Conservation (phyloP, 2,329 filamentous ascomycete genomes). For the Clarireedia monteithiana region DNA sequence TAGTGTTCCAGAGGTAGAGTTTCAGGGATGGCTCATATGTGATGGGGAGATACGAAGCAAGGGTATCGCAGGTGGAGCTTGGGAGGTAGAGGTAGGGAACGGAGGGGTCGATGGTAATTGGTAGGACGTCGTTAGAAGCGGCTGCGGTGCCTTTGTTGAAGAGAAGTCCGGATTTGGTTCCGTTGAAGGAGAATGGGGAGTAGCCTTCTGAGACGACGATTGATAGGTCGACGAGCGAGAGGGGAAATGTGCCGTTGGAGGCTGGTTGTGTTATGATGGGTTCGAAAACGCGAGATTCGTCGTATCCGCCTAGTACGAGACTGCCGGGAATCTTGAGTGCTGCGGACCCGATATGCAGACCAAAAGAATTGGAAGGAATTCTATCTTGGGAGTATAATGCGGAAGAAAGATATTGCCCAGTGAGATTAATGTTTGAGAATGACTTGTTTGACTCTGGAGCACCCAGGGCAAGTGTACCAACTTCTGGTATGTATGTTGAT, state of each 20-base stretch:
- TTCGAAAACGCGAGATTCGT: conserved; percentile 15
- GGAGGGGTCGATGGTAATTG: conserved; percentile 13
- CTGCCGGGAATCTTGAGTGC: conserved; percentile 13
- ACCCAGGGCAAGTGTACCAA: not conserved
- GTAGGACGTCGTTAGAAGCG: conserved; percentile 10
- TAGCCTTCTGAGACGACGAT: conserved; percentile 16
- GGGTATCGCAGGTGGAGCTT: conserved; percentile 29
- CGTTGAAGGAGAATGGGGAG: conserved; percentile 13
- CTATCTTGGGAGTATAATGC: not conserved
- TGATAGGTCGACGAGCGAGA: conserved; percentile 14
- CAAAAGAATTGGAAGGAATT: conserved; percentile 18
- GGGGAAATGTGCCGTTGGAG: conserved; percentile 1
- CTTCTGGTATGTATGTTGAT: not conserved
- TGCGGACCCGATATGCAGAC: conserved; percentile 19
- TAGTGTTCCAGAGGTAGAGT: conserved; percentile 31
- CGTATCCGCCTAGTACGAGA: conserved; percentile 19
- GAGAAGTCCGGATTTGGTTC: conserved; percentile 12
- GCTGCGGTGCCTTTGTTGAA: not conserved
- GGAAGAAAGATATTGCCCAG: not conserved
- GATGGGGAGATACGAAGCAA: conserved; percentile 29
- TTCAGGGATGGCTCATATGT: conserved; percentile 22
- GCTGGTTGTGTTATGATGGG: conserved; percentile 9
- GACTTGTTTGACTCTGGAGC: not conserved
- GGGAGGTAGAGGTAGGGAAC: conserved; percentile 31
- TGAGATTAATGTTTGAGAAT: not conserved